Conservation (phyloP, 176 grass and related monocot genomes). For the Thalia dealbata region DNA sequence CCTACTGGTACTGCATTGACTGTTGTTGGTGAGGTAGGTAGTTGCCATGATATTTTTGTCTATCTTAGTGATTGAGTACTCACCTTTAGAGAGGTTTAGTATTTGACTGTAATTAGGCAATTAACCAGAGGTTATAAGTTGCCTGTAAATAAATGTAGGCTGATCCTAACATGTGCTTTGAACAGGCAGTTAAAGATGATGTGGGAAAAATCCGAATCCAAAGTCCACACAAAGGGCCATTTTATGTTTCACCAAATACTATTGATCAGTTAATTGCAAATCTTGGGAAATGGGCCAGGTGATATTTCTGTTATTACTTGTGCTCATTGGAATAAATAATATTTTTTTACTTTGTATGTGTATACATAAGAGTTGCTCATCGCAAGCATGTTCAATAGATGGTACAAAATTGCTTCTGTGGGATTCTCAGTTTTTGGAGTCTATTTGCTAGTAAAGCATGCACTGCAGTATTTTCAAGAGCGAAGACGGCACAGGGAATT, state of each 20-base stretch:
- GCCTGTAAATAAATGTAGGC: neutral
- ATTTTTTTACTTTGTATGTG: neutral
- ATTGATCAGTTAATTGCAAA: slow-evolving; percentile 81
- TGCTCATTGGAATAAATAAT: neutral
- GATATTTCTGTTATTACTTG: neutral
- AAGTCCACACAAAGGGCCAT: slow-evolving; percentile 81
- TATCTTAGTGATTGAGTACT: neutral
- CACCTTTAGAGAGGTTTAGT: neutral
- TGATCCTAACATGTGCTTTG: neutral
- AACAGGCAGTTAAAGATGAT: slow-evolving; percentile 95
- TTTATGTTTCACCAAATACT: slow-evolving; percentile 82
- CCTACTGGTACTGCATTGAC: slow-evolving; percentile 87
- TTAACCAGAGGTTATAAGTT: neutral
- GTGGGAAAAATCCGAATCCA: slow-evolving; percentile 85
- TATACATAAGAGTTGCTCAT: slow-evolving; percentile 16
- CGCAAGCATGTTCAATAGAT: slow-evolving; percentile 35
- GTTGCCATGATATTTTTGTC: neutral
- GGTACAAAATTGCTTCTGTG: slow-evolving; percentile 76
- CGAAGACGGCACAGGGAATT: slow-evolving; percentile 48
- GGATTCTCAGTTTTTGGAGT: slow-evolving; percentile 75
- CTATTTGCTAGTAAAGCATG: slow-evolving; percentile 83
- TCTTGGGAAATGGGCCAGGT: slow-evolving; percentile 97
- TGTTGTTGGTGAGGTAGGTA: slow-evolving; percentile 86
- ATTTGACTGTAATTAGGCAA: neutral
- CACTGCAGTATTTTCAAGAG: slow-evolving; percentile 67